These are phyloP conservation scores for Metarhizium brunneum DNA, from an alignment of 2,329 filamentous ascomycete genomes.

Conservation along the genomic window DNA sequence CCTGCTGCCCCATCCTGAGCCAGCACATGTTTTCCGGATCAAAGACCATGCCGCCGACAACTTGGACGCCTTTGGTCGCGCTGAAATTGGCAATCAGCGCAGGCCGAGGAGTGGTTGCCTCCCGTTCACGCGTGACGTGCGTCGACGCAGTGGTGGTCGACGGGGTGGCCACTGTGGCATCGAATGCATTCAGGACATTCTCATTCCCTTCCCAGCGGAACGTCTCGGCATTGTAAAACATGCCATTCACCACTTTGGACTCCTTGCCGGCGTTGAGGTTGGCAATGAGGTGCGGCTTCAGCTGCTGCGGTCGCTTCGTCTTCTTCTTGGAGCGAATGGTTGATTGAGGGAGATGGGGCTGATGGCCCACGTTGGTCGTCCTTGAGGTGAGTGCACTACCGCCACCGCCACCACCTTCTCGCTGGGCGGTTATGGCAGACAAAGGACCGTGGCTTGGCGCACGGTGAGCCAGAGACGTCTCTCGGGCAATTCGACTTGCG, in stretches of 20 bases:
- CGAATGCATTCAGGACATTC: slow-evolving; percentile 71
- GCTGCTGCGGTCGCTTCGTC: slow-evolving; percentile 50
- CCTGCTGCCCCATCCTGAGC: slow-evolving; percentile 62
- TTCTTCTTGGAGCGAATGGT: slow-evolving; percentile 45
- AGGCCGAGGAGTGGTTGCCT: slow-evolving; percentile 51
- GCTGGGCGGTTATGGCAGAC: slow-evolving; percentile 45
- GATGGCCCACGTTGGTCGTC: slow-evolving; percentile 33
- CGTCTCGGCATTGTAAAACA: slow-evolving; percentile 85
- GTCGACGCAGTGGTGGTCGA: slow-evolving; percentile 29
- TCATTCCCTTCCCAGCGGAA: slow-evolving; percentile 97
- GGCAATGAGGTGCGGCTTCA: slow-evolving; percentile 82
- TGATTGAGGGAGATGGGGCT: slow-evolving; percentile 28
- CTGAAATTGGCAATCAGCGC: slow-evolving; percentile 90
- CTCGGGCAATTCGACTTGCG: slow-evolving; percentile 55
- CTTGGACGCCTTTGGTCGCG: slow-evolving; percentile 75
- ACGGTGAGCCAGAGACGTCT: slow-evolving; percentile 52
- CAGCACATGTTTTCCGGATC: slow-evolving; percentile 97
- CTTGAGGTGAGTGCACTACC: slow-evolving; percentile 37
- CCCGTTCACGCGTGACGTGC: slow-evolving; percentile 44
- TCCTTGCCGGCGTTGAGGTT: slow-evolving; percentile 68
- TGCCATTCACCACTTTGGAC: slow-evolving; percentile 75
- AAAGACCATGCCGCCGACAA: slow-evolving; percentile 97
- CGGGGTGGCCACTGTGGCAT: slow-evolving; percentile 48
- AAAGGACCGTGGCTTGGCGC: slow-evolving; percentile 44
- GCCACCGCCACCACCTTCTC: slow-evolving; percentile 25